These are phyloP conservation scores for Yamadazyma dendronema DNA, from an alignment of 1,139 yeast genomes.

Conservation along the genomic window DNA sequence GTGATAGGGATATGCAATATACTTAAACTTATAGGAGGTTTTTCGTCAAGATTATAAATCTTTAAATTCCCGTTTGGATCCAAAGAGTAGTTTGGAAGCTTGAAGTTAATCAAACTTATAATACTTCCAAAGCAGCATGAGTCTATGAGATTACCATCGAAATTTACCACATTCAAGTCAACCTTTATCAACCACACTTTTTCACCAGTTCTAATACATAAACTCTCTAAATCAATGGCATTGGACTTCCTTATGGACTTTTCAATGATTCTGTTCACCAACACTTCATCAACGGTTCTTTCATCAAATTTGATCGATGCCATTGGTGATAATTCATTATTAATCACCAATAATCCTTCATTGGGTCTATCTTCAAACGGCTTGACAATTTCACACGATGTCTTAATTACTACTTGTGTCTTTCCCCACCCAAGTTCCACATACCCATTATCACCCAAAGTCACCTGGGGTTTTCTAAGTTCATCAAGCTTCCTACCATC, in stretches of 20 bases:
- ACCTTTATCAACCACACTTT: slow-evolving; percentile 90
- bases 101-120: slow-evolving; percentile 79
- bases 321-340: slow-evolving; percentile 87
- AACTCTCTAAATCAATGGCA: slow-evolving; percentile 84
- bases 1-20: slow-evolving; percentile 88
- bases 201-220: slow-evolving; percentile 88
- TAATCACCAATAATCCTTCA: slow-evolving; percentile 83
- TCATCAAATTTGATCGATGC: slow-evolving; percentile 78
- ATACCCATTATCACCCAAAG: slow-evolving; percentile 76
- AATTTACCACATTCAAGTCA: slow-evolving; percentile 82
- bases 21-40: slow-evolving; percentile 85
- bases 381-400: slow-evolving; percentile 73
- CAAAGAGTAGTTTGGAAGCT: slow-evolving; percentile 79
- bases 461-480: slow-evolving; percentile 61
- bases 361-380: slow-evolving; percentile 93
- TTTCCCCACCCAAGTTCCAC: slow-evolving; percentile 75
- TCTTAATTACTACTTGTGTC: slow-evolving; percentile 72
- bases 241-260: slow-evolving; percentile 88
- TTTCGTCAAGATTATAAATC: slow-evolving; percentile 69
- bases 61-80: slow-evolving; percentile 58
- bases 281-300: slow-evolving; percentile 72
- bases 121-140: slow-evolving; percentile 89
- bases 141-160: slow-evolving; percentile 91
- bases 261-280: slow-evolving; percentile 79
- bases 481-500: slow-evolving; percentile 70